Evolutionary conservation across 495 filamentous ascomycete species (phyloP).

Genomic region (Cladorrhinum samala): DNA sequence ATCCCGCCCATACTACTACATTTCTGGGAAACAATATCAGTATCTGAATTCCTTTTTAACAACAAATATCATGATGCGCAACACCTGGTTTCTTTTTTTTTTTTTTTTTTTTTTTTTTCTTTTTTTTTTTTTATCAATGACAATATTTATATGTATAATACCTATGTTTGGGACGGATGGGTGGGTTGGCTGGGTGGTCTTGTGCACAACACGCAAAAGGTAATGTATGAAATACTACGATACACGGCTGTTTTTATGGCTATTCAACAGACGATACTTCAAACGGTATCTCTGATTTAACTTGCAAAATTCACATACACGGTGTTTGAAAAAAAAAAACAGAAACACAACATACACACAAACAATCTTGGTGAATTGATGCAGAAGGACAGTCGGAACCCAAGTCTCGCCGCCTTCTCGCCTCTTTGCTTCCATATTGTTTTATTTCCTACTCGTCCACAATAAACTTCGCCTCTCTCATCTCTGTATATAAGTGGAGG

Average conservation of each 20-base stretch:
- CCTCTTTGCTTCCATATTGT: not conserved
- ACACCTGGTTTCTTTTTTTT: not conserved
- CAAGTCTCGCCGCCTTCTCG: not conserved
- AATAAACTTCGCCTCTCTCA: not conserved
- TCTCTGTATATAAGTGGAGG: not conserved
- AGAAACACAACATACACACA: not conserved
- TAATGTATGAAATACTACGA: no score
- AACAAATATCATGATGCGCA: not conserved
- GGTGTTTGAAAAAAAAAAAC: not conserved
- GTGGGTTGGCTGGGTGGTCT: not conserved
- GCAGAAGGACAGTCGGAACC: not conserved
- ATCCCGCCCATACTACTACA: not conserved
- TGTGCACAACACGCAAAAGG: no score
- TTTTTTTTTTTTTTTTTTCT: not conserved
- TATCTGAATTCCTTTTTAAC: not conserved
- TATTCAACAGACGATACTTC: no score
- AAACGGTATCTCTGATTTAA: no score
- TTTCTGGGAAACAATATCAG: not conserved
- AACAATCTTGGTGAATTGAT: not conserved
- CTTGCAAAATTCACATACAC: no score
- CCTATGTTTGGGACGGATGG: no score
- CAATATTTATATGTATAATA: no score
- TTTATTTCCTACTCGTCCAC: no score
- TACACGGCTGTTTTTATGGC: no score
- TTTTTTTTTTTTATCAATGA: not conserved